A percentile compares a stretch with the other conserved stretches of the same genome.
phyloP scores from a whole-genome alignment of 805 yeast genomes.

The Kazachstania bromeliacearum region DNA sequence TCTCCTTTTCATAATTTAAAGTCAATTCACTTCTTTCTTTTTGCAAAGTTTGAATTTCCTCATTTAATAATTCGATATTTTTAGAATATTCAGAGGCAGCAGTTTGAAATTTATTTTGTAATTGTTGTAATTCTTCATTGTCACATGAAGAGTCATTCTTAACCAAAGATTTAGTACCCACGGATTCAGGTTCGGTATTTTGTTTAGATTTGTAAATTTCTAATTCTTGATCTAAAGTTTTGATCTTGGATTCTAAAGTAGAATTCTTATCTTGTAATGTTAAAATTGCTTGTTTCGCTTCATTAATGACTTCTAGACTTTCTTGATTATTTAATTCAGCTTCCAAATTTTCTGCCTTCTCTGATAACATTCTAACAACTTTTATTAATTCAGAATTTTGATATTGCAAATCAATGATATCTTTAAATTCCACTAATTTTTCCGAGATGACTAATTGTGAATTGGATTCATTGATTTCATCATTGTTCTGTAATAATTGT shows the following conservation, averaged over 20 bases:
- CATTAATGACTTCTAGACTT: constrained; percentile 38
- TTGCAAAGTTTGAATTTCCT: constrained; percentile 34
- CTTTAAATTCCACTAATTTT: constrained; percentile 59
- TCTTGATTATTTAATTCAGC: constrained; percentile 10
- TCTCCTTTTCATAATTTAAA: constrained; percentile 43
- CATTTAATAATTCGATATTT: constrained; percentile 41
- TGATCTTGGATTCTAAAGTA: constrained; percentile 41
- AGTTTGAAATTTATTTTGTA: constrained; percentile 18
- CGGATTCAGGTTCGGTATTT: not conserved
- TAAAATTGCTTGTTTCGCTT: constrained; percentile 60
- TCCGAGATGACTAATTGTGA: constrained; percentile 62
- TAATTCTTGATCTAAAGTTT: constrained; percentile 52
- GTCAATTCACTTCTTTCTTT: constrained; percentile 39
- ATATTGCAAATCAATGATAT: constrained; percentile 56
- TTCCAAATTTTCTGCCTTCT: constrained; percentile 58
- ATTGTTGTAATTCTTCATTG: constrained; percentile 7
- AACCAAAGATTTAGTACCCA: too few relatives aligned
- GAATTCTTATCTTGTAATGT: constrained; percentile 52
- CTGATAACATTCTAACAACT: constrained; percentile 42
- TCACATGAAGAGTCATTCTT: constrained; percentile 5
- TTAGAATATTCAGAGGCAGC: constrained; percentile 31
- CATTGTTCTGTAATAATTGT: constrained; percentile 33
- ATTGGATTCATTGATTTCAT: constrained; percentile 32
- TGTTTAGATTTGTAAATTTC: constrained; percentile 30
- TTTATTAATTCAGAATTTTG: constrained; percentile 64